Conservation (phyloP, 73 alveolate species). For the Paramecium caudatum region DNA sequence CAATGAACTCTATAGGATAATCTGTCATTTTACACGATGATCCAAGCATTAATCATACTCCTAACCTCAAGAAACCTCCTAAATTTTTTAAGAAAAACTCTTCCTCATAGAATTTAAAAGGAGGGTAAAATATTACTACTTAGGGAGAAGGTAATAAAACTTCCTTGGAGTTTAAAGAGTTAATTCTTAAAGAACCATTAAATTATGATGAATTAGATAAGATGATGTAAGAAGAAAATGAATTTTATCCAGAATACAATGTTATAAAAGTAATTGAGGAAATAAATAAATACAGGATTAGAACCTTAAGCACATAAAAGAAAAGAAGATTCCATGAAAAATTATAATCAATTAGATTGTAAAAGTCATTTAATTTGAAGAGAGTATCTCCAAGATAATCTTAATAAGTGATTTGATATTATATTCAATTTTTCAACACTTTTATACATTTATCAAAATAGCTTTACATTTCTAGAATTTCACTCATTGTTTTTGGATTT, state of each 20-base stretch:
- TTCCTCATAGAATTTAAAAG: not conserved
- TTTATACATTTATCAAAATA: constrained; percentile 41
- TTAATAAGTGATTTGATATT: not conserved
- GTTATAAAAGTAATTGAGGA: not conserved
- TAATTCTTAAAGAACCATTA: not conserved
- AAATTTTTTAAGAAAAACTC: not conserved
- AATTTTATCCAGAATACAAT: not conserved
- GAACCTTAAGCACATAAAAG: not conserved
- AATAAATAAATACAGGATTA: not conserved
- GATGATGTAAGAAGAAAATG: constrained; percentile 35
- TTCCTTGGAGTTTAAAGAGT: not conserved
- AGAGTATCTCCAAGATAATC: constrained; percentile 10
- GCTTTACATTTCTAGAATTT: not conserved
- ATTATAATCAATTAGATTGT: not conserved
- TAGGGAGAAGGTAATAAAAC: not conserved
- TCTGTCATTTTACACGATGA: not conserved
- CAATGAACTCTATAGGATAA: constrained; percentile 29
- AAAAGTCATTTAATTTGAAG: not conserved
- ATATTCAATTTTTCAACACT: not conserved
- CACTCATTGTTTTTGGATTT: not conserved
- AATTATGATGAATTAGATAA: constrained; percentile 13
- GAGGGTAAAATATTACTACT: not conserved
- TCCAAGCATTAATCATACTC: not conserved
- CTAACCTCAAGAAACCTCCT: not conserved
- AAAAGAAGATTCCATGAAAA: not conserved